phyloP scores from a whole-genome alignment of 2,329 filamentous ascomycete genomes.

The Colletotrichum sp. region DNA sequence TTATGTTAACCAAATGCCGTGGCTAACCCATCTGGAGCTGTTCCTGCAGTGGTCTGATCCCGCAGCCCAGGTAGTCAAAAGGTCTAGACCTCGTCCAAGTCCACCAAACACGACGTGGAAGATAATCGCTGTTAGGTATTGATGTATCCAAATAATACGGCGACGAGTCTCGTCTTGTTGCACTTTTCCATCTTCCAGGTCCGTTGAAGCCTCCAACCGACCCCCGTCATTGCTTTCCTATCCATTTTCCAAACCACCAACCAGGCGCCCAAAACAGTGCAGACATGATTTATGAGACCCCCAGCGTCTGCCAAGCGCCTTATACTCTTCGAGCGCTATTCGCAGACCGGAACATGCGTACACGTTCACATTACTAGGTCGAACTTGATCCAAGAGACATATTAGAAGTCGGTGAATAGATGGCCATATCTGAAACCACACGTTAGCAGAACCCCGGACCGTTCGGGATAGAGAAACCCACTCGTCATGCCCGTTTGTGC shows the following conservation, averaged over 20 bases:
- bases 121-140: slow-evolving; percentile 22
- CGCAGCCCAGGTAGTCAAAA: background rate
- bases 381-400: background rate
- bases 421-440: slow-evolving; percentile 66
- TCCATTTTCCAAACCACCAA: slow-evolving; percentile 17
- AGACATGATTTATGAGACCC: slow-evolving; percentile 7
- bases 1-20: background rate
- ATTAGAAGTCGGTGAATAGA: slow-evolving; percentile 77
- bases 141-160: slow-evolving; percentile 19
- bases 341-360: background rate
- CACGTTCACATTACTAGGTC: background rate
- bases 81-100: background rate
- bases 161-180: slow-evolving; percentile 10
- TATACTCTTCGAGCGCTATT: slow-evolving; percentile 12
- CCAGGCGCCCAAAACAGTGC: slow-evolving; percentile 16
- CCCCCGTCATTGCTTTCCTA: slow-evolving; percentile 3
- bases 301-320: background rate
- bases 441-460: background rate
- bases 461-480: slow-evolving; percentile 57
- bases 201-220: background rate
- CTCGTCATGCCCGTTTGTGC: slow-evolving; percentile 80
- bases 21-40: background rate
- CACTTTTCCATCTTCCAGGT: slow-evolving; percentile 15
- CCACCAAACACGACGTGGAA: background rate
- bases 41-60: background rate